Percentiles rank a stretch among this genome's conserved stretches.
These are phyloP conservation scores for Hymenochaete sp. DNA, from an alignment of 1,284 basidiomycete genomes.

Conservation along the genomic window DNA sequence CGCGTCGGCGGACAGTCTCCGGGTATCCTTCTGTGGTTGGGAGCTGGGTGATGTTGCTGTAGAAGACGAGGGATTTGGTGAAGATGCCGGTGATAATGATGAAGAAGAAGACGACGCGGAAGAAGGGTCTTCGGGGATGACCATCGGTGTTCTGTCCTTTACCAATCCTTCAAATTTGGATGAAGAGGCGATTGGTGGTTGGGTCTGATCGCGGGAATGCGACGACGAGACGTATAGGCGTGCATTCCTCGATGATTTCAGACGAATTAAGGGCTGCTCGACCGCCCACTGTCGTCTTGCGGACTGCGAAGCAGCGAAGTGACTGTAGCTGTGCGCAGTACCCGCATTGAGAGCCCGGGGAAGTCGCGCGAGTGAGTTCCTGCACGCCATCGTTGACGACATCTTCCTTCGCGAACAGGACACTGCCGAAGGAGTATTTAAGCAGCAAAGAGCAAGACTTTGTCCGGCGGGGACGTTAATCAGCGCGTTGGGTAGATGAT, in stretches of 20 bases:
- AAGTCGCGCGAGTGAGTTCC: conserved; percentile 8
- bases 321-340: conserved; percentile 5
- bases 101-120: conserved; percentile 9
- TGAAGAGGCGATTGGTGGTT: conserved; percentile 12
- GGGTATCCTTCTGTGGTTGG: conserved; percentile 52
- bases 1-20: conserved; percentile 51
- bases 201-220: conserved; percentile 17
- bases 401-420: background rate
- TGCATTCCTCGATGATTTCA: conserved; percentile 47
- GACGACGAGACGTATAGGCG: conserved; percentile 41
- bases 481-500: no score
- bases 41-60: conserved; percentile 64
- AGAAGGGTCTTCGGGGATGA: conserved; percentile 31
- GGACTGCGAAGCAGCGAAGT: conserved; percentile 4
- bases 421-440: background rate
- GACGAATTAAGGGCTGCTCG: conserved; percentile 24
- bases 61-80: conserved; percentile 54
- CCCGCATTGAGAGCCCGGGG: background rate
- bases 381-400: conserved; percentile 7
- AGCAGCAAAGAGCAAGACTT: no score
- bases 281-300: background rate
- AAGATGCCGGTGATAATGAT: conserved; percentile 34
- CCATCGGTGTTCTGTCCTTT: conserved; percentile 42
- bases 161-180: conserved; percentile 28
- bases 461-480: no score